phyloP scores from a whole-genome alignment of 441 rosid species.

The Populus hybrid region DNA sequence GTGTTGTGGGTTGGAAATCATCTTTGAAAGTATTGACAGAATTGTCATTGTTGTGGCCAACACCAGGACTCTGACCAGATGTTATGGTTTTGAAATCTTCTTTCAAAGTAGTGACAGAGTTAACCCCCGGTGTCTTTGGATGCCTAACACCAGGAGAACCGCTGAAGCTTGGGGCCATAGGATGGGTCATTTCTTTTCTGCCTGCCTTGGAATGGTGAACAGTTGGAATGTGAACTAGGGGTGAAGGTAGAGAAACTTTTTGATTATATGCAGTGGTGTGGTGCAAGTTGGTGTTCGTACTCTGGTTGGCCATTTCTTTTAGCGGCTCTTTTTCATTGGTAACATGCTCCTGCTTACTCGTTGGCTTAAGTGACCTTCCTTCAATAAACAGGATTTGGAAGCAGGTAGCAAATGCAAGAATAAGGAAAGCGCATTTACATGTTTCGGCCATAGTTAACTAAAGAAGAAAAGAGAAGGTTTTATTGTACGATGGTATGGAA shows the following conservation, averaged over 20 bases:
- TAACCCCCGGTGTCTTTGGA: background rate
- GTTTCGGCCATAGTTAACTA: conserved; percentile 22
- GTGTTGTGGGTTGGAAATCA: conserved; percentile 18
- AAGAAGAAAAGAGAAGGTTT: background rate
- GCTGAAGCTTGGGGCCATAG: background rate
- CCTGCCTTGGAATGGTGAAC: background rate
- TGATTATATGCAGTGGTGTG: background rate
- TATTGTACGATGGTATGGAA: background rate
- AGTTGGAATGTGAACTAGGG: background rate
- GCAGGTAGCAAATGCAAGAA: conserved; percentile 17
- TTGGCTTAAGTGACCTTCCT: conserved; percentile 28
- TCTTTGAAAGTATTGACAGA: background rate
- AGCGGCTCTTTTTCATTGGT: background rate
- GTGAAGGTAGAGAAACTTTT: conserved; percentile 35
- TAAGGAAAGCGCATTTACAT: conserved; percentile 6
- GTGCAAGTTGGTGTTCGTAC: conserved; percentile 3
- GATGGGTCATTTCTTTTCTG: background rate
- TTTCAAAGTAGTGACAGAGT: background rate
- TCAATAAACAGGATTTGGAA: conserved; percentile 17
- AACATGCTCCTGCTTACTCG: conserved; percentile 1
- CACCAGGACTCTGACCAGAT: conserved; percentile 43
- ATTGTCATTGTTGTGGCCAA: conserved; percentile 18
- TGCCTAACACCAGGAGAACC: background rate
- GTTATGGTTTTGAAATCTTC: conserved; percentile 12
- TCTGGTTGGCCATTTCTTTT: background rate